These are phyloP conservation scores for Dunaliella primolecta DNA, from an alignment of 139 green algal species.

Conservation along the genomic window DNA sequence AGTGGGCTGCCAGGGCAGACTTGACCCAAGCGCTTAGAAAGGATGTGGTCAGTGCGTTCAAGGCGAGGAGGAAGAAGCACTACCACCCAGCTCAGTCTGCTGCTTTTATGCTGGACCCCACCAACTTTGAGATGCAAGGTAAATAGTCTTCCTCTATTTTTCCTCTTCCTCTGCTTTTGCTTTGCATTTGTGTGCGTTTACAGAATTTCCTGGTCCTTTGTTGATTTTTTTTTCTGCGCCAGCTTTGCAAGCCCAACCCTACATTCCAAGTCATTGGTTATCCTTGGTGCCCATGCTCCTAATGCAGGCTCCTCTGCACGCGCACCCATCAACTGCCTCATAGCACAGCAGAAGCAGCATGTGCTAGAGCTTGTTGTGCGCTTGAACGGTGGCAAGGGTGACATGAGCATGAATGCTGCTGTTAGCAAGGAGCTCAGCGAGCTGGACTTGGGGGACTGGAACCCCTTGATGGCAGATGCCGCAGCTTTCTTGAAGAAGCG, in stretches of 20 bases:
- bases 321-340: too few relatives aligned
- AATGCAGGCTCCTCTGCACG: too few relatives aligned
- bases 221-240: too few relatives aligned
- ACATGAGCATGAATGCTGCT: neutral
- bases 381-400: neutral
- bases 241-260: too few relatives aligned
- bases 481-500: neutral
- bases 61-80: neutral
- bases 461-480: neutral
- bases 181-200: too few relatives aligned
- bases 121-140: neutral
- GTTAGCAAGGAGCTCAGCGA: neutral
- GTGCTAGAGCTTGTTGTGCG: too few relatives aligned
- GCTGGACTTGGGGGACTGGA: neutral
- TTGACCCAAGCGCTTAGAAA: neutral
- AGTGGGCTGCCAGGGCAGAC: neutral
- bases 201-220: too few relatives aligned
- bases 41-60: neutral
- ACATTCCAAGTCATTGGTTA: too few relatives aligned
- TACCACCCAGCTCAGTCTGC: neutral
- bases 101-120: neutral
- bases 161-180: neutral
- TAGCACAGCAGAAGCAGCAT: too few relatives aligned
- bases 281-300: too few relatives aligned
- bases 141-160: neutral